Evolutionary conservation across 225 moss, liverwort and hornwort genomes (phyloP), one percentile per base, ranked within the genome.

Genomic region (Pleurozium schreberi): DNA sequence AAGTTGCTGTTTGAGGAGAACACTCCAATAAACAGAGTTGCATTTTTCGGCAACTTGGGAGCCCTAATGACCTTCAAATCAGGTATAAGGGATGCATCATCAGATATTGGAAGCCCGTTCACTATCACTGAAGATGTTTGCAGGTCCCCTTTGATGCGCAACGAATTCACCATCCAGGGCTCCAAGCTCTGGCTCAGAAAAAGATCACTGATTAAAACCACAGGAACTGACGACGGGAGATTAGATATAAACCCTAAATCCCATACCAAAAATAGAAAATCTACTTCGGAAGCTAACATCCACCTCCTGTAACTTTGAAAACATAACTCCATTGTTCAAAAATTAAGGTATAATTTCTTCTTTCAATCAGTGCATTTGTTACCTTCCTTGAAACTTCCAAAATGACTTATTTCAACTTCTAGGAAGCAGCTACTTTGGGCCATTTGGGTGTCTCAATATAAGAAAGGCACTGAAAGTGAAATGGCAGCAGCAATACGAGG

Each of bases 1-100:
- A 96, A 99, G 84, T 99, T 96, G 90, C 93, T 97, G 88, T 95
- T 96, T 43, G 97, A 90, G 28, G 98, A 99, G 85, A 99, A 96
- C 53, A 99, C 94, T 45, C 98, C 98, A 70, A 99, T 93, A 52
- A 99, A 94, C 87, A 99, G 82, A 27, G 87, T 94, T 91, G 92
- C 80, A 52, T 63, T 83, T 84, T 90, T 83, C 6, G 95, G 95
- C 89, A 97, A 70, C 76, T 91, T 93, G n/a, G 95, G 96, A 82
- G 98, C 96, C 87, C 93, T 96, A 68, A 99, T 85, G 69, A 87
- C 89, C 89, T 99, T 94, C 85, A 93, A 88, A 78, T 93, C 96
- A 85, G 95, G 87, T 59, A 95, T 90, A 70, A 91, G 81, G 49
- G 92, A 88, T 66, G 94, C 89, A 90, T 95, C 92, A 77, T 96